Percentiles rank a stretch among this genome's conserved stretches.
Evolutionary conservation across 164 flowering plant genomes (phyloP).

Genomic region (Paratinospora sagittata): DNA sequence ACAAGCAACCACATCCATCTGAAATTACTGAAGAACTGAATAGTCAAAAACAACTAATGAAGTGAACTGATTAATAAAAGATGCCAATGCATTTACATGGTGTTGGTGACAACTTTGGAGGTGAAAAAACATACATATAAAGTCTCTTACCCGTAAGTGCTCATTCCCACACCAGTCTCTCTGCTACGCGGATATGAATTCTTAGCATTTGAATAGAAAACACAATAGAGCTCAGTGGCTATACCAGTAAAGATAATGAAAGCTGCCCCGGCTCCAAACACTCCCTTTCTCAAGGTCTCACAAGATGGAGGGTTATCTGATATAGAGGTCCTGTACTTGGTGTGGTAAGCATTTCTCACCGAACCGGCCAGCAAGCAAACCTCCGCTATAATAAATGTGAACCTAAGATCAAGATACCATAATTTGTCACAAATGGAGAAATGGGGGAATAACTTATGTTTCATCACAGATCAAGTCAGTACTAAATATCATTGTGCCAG

Average conservation of each 20-base stretch:
- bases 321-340: slow-evolving; percentile 46
- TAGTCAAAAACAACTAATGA: background rate
- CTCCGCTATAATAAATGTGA: slow-evolving; percentile 78
- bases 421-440: background rate
- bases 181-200: slow-evolving; percentile 20
- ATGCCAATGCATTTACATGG: background rate
- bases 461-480: background rate
- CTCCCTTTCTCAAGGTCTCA: slow-evolving; percentile 62
- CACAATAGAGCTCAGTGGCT: slow-evolving; percentile 50
- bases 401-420: slow-evolving; percentile 31
- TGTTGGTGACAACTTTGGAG: too few species aligned
- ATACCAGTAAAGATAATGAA: slow-evolving; percentile 63
- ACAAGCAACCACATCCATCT: background rate
- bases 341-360: slow-evolving; percentile 78
- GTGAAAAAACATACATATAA: too few species aligned
- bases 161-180: slow-evolving; percentile 48
- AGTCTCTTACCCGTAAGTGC: slow-evolving; percentile 36
- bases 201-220: slow-evolving; percentile 50
- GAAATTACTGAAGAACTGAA: background rate
- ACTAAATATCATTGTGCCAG: background rate
- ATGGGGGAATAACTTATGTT: background rate
- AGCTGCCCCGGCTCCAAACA: slow-evolving; percentile 79
- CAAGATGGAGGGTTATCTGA: slow-evolving; percentile 41
- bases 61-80: background rate
- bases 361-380: slow-evolving; percentile 77